Base-by-base conservation (phyloP, 441 rosid genomes). In the Syzygium malaccense region DNA sequence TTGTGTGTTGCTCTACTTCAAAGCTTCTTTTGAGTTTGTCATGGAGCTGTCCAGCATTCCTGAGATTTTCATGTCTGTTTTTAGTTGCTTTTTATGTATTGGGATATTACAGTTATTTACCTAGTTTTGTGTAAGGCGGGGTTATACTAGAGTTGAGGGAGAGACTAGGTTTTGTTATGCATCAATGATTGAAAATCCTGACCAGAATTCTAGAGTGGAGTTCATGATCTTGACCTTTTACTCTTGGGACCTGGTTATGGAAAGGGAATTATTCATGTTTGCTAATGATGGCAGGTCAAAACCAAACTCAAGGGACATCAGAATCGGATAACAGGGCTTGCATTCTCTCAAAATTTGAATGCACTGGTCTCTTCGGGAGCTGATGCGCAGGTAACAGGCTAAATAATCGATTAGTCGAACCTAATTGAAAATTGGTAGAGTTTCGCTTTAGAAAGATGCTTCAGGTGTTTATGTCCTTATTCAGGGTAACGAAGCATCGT, bases 251-350 rank as follows among this genome's bases (percentile, higher is more conserved):
- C 84, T 78, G 55, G 45, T 49, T 48, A 55, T 30, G 57, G 85
- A 87, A 28, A 68, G 23, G 23, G 32, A 88, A 71, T 85, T 85
- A 85, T 84, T 86, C 71, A 20, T 78, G 53, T 84, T 78, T 79
- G 86, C 54, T 89, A 33, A 75, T 85, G 54, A 62, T 87, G 79
- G 89, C 91, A 96, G 97, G 97, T 96, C 57, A 96, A 95, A 94
- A 92, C 95, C 78, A 96, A 95, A 90, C 91, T 96, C 87, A 96
- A 94, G 92, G 99, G 99, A 51, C 99, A 96, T 90, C 96, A 95
- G 91, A 95, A 92, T 75, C 93, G 93, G 87, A 93, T 96, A 86
- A 95, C 96, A 10, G 99, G 98, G 84, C 94, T 96, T 85, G 97
- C 99, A 45, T 96, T 96, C 90, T 96, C 99, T 85, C 92, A 92